Conservation (phyloP, 2,329 filamentous ascomycete species). For the Aspergillus pseudonomiae region DNA sequence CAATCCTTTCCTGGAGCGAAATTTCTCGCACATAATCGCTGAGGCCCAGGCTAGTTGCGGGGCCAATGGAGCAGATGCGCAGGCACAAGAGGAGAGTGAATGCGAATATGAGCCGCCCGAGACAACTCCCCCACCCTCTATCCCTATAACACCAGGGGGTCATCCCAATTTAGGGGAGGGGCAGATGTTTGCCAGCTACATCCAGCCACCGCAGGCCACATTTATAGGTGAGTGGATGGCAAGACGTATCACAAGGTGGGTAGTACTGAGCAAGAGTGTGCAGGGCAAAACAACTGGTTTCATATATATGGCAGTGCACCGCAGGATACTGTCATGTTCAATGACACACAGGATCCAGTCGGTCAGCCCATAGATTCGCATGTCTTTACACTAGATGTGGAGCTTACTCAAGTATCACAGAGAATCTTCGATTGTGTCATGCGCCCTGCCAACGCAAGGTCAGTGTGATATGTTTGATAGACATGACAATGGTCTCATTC, state of each 20-base stretch:
- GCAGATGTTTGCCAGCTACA: neutral
- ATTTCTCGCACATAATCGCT: too few species aligned
- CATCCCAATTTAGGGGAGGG: neutral
- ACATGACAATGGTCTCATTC: neutral
- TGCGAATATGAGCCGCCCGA: neutral
- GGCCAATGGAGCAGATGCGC: too few species aligned
- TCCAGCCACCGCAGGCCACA: neutral
- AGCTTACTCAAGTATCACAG: neutral
- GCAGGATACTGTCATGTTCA: neutral
- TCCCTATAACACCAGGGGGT: neutral
- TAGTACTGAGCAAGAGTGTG: neutral
- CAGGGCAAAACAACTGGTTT: neutral
- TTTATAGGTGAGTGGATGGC: neutral
- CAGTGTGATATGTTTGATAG: neutral
- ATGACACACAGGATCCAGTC: neutral
- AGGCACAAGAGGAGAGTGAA: neutral
- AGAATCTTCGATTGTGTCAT: neutral
- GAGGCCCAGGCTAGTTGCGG: too few species aligned
- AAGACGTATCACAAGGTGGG: neutral
- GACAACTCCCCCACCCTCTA: neutral
- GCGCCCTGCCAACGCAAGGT: neutral
- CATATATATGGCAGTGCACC: neutral
- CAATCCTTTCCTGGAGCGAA: too few species aligned
- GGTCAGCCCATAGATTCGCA: neutral
- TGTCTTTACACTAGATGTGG: neutral